Evolutionary conservation across 768 basidiomycete genomes (phyloP).

Genomic region (Termitomyces sp.): DNA sequence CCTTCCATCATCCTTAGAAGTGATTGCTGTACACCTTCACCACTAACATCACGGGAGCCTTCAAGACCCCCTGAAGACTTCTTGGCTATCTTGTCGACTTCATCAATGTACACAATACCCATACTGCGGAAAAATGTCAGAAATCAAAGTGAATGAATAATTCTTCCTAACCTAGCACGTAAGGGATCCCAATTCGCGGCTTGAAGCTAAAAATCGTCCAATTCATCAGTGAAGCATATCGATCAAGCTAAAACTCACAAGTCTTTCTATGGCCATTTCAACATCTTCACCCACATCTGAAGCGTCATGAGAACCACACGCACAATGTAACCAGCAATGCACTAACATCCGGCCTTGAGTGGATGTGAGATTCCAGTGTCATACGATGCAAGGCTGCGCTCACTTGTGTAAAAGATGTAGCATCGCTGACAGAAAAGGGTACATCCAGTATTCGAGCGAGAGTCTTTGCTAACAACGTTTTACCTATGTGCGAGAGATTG

Average conservation of each 20-base stretch:
- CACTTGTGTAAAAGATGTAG: slow-evolving; percentile 91
- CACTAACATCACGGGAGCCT: slow-evolving; percentile 82
- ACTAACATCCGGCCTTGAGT: slow-evolving; percentile 65
- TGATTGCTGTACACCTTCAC: slow-evolving; percentile 95
- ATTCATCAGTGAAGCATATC: not conserved
- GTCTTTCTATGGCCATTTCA: slow-evolving; percentile 81
- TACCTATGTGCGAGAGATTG: slow-evolving; percentile 42
- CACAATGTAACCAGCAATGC: not conserved
- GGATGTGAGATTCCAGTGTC: not conserved
- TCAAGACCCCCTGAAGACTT: slow-evolving; percentile 54
- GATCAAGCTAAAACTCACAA: slow-evolving; percentile 39
- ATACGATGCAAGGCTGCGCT: not conserved
- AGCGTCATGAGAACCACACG: slow-evolving; percentile 4
- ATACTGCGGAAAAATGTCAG: slow-evolving; percentile 40
- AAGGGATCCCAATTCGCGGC: slow-evolving; percentile 85
- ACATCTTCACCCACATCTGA: slow-evolving; percentile 95
- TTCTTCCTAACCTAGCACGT: slow-evolving; percentile 60
- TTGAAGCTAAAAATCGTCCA: slow-evolving; percentile 55
- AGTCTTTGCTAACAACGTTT: slow-evolving; percentile 86
- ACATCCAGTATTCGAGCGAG: slow-evolving; percentile 89
- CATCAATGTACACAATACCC: slow-evolving; percentile 96
- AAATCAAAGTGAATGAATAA: slow-evolving; percentile 1
- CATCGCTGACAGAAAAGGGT: slow-evolving; percentile 91
- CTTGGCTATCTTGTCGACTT: slow-evolving; percentile 88
- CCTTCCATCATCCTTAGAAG: slow-evolving; percentile 94